phyloP scores from a whole-genome alignment of 306 rosid genomes.

The Cicer cuneatum region DNA sequence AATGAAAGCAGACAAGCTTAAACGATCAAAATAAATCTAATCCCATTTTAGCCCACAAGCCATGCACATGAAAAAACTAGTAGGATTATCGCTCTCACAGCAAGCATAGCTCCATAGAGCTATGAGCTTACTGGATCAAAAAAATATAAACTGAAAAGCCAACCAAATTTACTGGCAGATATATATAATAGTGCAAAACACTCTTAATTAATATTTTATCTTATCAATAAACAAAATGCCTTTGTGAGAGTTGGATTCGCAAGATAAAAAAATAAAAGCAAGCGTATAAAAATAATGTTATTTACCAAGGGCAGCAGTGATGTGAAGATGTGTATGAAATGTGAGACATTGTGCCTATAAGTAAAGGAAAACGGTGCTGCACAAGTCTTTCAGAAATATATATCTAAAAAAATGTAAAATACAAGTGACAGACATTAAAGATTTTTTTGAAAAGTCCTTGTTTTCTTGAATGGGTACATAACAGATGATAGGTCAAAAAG shows the following conservation, averaged over 20 bases:
- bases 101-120: constrained; percentile 2
- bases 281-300: neutral
- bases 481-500: constrained; percentile 27
- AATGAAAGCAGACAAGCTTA: constrained; percentile 23
- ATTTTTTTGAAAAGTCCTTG: constrained; percentile 3
- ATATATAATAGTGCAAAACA: neutral
- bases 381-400: neutral
- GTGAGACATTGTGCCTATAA: neutral
- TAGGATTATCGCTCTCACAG: neutral
- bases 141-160: neutral
- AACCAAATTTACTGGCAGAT: neutral
- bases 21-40: constrained; percentile 10
- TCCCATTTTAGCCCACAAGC: neutral
- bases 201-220: neutral
- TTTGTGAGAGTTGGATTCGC: neutral
- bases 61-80: neutral
- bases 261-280: neutral
- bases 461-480: neutral
- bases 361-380: neutral
- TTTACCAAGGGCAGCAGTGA: neutral
- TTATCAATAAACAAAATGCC: constrained; percentile 3
- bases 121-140: neutral
- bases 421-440: constrained; percentile 23
- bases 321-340: constrained; percentile 4
- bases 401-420: constrained; percentile 11